Conservation (phyloP, 139 green algal species). For the Chlorella sp. region DNA sequence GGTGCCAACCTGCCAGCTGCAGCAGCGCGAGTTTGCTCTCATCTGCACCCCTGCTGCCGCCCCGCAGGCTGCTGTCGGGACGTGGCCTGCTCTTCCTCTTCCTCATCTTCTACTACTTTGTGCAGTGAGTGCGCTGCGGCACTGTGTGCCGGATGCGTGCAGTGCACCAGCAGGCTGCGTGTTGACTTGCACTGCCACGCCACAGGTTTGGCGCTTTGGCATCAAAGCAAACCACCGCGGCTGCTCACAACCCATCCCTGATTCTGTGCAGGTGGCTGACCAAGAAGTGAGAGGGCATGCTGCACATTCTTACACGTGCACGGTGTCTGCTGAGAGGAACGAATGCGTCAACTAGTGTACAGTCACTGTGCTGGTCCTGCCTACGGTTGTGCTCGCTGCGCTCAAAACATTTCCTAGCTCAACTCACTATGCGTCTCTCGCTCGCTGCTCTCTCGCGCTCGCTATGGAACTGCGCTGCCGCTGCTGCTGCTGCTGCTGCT, state of each 20-base stretch:
- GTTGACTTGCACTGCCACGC: no score
- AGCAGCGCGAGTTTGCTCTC: not conserved
- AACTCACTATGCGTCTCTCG: no score
- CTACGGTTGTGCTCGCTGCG: not conserved
- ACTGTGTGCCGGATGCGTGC: no score
- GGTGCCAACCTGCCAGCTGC: not conserved
- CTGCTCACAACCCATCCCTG: no score
- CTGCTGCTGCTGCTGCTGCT: not conserved
- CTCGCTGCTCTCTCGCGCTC: not conserved
- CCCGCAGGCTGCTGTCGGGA: not conserved
- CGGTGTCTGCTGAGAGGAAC: no score
- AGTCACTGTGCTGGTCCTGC: not conserved
- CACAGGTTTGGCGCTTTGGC: no score
- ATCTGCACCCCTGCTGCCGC: not conserved
- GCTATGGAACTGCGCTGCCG: not conserved
- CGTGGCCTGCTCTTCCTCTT: slow-evolving; percentile 8
- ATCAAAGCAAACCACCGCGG: not conserved
- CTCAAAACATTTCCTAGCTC: no score
- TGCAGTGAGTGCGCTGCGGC: not conserved
- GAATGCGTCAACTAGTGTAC: no score
- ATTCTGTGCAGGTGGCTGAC: not conserved
- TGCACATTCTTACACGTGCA: no score
- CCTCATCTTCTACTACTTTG: not conserved
- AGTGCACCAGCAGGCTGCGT: no score
- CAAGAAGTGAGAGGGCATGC: not conserved